phyloP scores from a whole-genome alignment of 495 filamentous ascomycete species.

The Penicillium samsonianum region DNA sequence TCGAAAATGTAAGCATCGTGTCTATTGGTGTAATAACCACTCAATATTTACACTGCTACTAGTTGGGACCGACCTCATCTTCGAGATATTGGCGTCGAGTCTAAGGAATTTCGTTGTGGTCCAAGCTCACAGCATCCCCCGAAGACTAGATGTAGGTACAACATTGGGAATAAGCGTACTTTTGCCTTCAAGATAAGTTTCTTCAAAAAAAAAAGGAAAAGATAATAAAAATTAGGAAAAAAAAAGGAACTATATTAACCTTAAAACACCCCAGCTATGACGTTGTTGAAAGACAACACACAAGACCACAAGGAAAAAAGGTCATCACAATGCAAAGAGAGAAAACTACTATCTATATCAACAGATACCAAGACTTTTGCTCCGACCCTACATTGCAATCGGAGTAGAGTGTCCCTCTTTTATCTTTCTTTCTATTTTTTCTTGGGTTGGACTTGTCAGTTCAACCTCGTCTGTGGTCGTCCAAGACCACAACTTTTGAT shows the following conservation, averaged over 20 bases:
- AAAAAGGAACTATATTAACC: conserved; percentile 1
- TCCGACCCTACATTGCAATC: background rate
- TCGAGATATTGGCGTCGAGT: background rate
- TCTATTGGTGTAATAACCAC: background rate
- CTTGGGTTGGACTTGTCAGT: background rate
- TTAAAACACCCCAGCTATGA: conserved; percentile 14
- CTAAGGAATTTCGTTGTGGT: background rate
- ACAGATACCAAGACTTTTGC: conserved; percentile 4
- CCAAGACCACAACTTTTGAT: conserved; percentile 2
- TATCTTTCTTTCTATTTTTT: conserved; percentile 1
- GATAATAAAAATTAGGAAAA: background rate
- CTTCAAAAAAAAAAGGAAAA: background rate
- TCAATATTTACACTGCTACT: background rate
- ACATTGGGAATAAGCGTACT: background rate
- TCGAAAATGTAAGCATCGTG: background rate
- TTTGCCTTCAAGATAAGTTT: background rate
- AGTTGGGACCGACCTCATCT: background rate
- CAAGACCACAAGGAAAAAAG: conserved; percentile 6
- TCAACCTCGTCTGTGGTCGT: conserved; percentile 8
- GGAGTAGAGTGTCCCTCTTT: background rate
- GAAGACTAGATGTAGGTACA: background rate
- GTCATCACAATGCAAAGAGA: conserved; percentile 13
- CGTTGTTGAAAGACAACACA: conserved; percentile 15
- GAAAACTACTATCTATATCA: conserved; percentile 8
- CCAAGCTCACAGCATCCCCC: background rate